Conservation (phyloP, 441 rosid species). For the Mallotus japonicus region DNA sequence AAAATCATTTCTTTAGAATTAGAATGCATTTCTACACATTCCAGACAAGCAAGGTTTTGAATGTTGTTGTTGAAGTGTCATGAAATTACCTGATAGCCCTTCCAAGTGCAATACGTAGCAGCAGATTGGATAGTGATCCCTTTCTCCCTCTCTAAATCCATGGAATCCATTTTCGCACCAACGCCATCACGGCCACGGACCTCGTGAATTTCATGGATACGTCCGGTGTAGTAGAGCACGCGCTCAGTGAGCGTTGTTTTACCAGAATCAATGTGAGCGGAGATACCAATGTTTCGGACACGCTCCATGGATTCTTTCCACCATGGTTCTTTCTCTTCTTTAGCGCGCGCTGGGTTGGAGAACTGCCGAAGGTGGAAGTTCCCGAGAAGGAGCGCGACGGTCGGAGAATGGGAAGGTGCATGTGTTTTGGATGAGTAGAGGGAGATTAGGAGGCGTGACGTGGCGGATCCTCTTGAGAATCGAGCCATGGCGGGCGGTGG, state of each 20-base stretch:
- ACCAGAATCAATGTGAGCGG: constrained; percentile 97
- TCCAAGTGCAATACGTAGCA: constrained; percentile 96
- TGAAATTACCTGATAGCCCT: constrained; percentile 62
- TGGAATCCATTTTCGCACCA: constrained; percentile 97
- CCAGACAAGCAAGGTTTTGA: too few species aligned
- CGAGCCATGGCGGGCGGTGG: constrained; percentile 50
- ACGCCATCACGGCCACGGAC: constrained; percentile 94
- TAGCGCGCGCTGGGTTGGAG: constrained; percentile 70
- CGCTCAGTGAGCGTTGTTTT: constrained; percentile 97
- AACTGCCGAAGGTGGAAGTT: constrained; percentile 59
- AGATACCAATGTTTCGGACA: constrained; percentile 89
- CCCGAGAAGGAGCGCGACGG: constrained; percentile 51
- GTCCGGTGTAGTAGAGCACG: constrained; percentile 78
- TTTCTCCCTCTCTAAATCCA: constrained; percentile 95
- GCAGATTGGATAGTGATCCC: constrained; percentile 98
- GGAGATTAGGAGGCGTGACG: constrained; percentile 46
- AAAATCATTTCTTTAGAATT: too few species aligned
- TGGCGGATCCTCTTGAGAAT: constrained; percentile 37
- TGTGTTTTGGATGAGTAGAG: constrained; percentile 31
- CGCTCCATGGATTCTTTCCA: constrained; percentile 91
- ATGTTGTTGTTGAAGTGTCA: background rate
- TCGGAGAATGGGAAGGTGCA: constrained; percentile 38
- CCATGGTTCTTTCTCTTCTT: constrained; percentile 83
- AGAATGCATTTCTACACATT: too few species aligned
- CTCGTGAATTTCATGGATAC: constrained; percentile 96